Percentiles rank a stretch among this genome's conserved stretches.
These are phyloP conservation scores for Candida schatavii DNA, from an alignment of 805 yeast genomes.

Conservation along the genomic window DNA sequence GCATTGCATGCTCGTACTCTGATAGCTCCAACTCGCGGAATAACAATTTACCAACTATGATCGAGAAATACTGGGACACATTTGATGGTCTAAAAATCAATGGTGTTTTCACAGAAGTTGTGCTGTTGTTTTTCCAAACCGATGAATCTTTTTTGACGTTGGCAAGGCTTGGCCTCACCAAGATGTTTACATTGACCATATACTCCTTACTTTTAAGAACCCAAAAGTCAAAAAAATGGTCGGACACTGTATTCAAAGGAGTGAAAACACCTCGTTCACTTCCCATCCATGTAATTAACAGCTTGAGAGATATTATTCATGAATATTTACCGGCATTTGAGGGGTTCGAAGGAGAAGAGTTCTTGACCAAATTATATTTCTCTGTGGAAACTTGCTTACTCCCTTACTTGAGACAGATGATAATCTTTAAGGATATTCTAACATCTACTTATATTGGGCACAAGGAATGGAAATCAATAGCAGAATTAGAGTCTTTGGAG, in stretches of 20 bases:
- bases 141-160: constrained; percentile 41
- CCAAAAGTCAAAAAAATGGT: neutral
- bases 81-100: constrained; percentile 15
- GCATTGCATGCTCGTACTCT: neutral
- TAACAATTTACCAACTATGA: constrained; percentile 11
- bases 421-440: constrained; percentile 31
- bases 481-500: constrained; percentile 16
- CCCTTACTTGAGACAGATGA: constrained; percentile 35
- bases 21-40: neutral
- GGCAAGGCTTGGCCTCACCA: constrained; percentile 28
- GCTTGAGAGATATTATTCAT: neutral
- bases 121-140: constrained; percentile 42
- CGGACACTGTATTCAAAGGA: neutral
- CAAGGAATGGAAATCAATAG: constrained; percentile 16
- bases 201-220: constrained; percentile 16
- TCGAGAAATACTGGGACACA: constrained; percentile 24
- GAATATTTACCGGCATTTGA: neutral
- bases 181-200: constrained; percentile 22
- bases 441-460: constrained; percentile 28
- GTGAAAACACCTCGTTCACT: neutral
- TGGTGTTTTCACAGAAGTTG: constrained; percentile 38
- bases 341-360: constrained; percentile 2
- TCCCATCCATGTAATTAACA: neutral
- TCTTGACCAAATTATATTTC: constrained; percentile 10
- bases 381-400: constrained; percentile 21